phyloP scores from a whole-genome alignment of 345 rosid species.

The Erysimum cheiranthoides region DNA sequence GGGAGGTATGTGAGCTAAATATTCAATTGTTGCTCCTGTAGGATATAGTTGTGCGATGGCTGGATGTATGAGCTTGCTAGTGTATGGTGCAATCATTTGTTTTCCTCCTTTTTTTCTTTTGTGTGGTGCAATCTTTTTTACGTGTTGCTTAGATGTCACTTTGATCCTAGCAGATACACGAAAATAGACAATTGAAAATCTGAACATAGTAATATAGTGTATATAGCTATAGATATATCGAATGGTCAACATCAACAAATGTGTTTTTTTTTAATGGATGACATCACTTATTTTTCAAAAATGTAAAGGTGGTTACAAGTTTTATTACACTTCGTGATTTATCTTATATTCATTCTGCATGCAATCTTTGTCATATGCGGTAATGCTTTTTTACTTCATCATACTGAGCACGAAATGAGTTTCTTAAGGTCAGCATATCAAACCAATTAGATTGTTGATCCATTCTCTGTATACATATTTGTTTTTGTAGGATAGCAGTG shows the following conservation, averaged over 20 bases:
- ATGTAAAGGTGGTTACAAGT: not conserved
- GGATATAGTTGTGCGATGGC: conserved; percentile 28
- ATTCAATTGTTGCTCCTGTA: conserved; percentile 20
- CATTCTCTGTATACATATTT: conserved; percentile 22
- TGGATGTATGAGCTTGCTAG: conserved; percentile 30
- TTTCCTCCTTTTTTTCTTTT: not conserved
- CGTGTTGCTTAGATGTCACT: conserved; percentile 26
- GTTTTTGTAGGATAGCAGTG: conserved; percentile 72
- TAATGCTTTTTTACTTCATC: conserved; percentile 3
- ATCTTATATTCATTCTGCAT: not conserved
- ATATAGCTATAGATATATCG: not conserved
- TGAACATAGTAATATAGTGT: not conserved
- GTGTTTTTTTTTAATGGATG: not conserved
- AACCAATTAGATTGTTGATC: conserved; percentile 20
- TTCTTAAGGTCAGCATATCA: not conserved
- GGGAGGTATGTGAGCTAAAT: conserved; percentile 65
- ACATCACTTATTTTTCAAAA: not conserved
- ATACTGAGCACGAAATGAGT: conserved; percentile 5
- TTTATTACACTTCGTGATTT: conserved; percentile 5
- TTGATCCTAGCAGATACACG: conserved; percentile 9
- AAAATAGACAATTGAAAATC: conserved; percentile 5
- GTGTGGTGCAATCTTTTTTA: conserved; percentile 7
- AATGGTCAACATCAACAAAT: conserved; percentile 8
- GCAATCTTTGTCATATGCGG: not conserved
- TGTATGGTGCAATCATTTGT: conserved; percentile 1